Conservation (phyloP, 768 basidiomycete species). For the Leucosporidium creatinivorum region DNA sequence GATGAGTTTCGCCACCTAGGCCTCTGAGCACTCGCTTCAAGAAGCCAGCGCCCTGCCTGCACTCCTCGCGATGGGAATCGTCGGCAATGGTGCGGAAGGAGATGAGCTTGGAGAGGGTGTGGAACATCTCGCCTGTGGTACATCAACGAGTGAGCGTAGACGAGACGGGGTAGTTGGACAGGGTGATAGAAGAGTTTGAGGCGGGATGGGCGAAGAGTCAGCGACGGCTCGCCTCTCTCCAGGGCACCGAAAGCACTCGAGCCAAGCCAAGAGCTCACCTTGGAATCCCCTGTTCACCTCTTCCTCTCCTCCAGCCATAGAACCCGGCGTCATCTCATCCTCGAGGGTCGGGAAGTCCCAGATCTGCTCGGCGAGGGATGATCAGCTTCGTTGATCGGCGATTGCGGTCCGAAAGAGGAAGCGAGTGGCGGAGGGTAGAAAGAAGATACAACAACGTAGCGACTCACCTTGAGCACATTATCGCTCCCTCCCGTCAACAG, state of each 20-base stretch:
- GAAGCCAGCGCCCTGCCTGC: conserved; percentile 89
- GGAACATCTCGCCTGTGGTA: conserved; percentile 29
- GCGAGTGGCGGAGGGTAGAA: too few species aligned
- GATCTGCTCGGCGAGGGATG: background rate
- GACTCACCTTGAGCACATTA: conserved; percentile 64
- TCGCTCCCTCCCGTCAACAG: conserved; percentile 76
- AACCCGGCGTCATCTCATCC: background rate
- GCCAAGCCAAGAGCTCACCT: too few species aligned
- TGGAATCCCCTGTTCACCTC: background rate
- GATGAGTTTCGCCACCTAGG: conserved; percentile 70
- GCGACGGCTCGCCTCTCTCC: background rate
- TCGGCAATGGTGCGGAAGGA: conserved; percentile 76
- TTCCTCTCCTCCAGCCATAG: background rate
- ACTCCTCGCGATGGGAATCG: conserved; percentile 61
- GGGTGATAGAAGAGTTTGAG: too few species aligned
- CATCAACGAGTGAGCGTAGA: background rate
- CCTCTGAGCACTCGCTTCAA: conserved; percentile 78
- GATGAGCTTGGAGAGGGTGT: conserved; percentile 53
- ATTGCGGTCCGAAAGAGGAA: too few species aligned
- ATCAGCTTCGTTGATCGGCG: too few species aligned
- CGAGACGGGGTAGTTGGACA: too few species aligned
- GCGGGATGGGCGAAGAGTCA: background rate
- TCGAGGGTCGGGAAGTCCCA: background rate
- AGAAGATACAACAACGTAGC: too few species aligned
- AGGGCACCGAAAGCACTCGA: too few species aligned